A percentile compares a stretch with the other conserved stretches of the same genome.
These are phyloP conservation scores for Zygosaccharomyces pseudobailii DNA, from an alignment of 1,139 yeast species.

Conservation along the genomic window DNA sequence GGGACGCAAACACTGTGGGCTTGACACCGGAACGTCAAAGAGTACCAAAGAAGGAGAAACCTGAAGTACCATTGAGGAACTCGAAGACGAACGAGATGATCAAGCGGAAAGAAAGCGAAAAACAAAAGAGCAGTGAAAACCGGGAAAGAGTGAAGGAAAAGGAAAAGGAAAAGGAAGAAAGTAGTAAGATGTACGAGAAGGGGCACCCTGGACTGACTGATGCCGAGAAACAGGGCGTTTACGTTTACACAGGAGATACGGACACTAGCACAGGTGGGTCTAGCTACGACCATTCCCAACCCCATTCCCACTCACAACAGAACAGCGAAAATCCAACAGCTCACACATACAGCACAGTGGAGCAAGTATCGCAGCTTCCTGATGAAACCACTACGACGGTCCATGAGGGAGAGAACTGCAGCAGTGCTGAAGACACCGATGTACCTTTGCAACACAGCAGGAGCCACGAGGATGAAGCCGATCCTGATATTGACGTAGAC, in stretches of 20 bases:
- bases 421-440: slow-evolving; percentile 19
- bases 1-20: neutral
- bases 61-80: slow-evolving; percentile 10
- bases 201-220: slow-evolving; percentile 7
- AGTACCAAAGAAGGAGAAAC: slow-evolving; percentile 9
- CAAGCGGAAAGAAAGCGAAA: slow-evolving; percentile 7
- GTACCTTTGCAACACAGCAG: slow-evolving; percentile 8
- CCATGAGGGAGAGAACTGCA: slow-evolving; percentile 17
- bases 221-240: slow-evolving; percentile 19
- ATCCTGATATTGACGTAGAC: slow-evolving; percentile 19
- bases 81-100: slow-evolving; percentile 7
- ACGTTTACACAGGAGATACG: slow-evolving; percentile 27
- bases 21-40: slow-evolving; percentile 2
- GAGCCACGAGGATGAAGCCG: slow-evolving; percentile 10
- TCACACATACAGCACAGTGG: neutral
- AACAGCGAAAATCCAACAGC: neutral
- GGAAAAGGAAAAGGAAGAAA: slow-evolving; percentile 15
- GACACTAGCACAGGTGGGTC: slow-evolving; percentile 28
- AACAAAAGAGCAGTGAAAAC: slow-evolving; percentile 10
- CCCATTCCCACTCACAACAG: slow-evolving; percentile 2
- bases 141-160: slow-evolving; percentile 14
- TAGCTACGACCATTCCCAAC: slow-evolving; percentile 19
- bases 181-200: slow-evolving; percentile 6
- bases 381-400: slow-evolving; percentile 17
- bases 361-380: neutral